These are phyloP conservation scores for Diospyros lotus DNA, from an alignment of 148 eudicot species.

Conservation along the genomic window DNA sequence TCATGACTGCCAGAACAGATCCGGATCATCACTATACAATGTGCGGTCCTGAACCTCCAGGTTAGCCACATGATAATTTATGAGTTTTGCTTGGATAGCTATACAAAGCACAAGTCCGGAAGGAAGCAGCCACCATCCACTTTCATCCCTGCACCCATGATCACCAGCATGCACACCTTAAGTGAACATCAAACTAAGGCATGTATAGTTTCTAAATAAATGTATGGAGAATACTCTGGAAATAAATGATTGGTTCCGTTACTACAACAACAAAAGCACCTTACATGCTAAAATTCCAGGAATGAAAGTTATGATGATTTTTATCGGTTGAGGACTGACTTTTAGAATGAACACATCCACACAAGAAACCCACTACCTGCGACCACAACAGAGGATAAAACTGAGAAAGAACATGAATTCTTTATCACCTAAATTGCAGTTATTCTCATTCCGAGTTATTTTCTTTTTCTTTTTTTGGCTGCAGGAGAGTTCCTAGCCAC, in stretches of 20 bases:
- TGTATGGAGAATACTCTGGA: neutral
- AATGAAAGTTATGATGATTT: conserved; percentile 34
- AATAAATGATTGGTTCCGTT: neutral
- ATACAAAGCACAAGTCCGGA: conserved; percentile 62
- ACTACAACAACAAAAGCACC: conserved; percentile 6
- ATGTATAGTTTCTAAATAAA: neutral
- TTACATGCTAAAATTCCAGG: conserved; percentile 84
- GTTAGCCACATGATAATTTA: conserved; percentile 88
- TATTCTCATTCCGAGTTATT: no score
- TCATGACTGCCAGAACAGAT: conserved; percentile 72
- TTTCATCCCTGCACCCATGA: conserved; percentile 65
- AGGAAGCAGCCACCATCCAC: conserved; percentile 96
- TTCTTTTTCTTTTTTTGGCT: no score
- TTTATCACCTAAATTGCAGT: no score
- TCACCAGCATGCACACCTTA: neutral
- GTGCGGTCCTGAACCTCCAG: conserved; percentile 86
- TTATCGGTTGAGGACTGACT: conserved; percentile 34
- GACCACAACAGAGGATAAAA: conserved; percentile 5
- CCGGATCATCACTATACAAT: conserved; percentile 70
- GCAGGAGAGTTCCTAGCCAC: no score
- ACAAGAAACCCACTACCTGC: conserved; percentile 74
- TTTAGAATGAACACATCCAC: conserved; percentile 69
- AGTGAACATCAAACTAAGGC: conserved; percentile 7
- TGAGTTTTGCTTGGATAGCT: conserved; percentile 63
- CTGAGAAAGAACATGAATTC: neutral